Evolutionary conservation across 2,329 filamentous ascomycete genomes (phyloP).

Genomic region (Lecanosticta acicola): DNA sequence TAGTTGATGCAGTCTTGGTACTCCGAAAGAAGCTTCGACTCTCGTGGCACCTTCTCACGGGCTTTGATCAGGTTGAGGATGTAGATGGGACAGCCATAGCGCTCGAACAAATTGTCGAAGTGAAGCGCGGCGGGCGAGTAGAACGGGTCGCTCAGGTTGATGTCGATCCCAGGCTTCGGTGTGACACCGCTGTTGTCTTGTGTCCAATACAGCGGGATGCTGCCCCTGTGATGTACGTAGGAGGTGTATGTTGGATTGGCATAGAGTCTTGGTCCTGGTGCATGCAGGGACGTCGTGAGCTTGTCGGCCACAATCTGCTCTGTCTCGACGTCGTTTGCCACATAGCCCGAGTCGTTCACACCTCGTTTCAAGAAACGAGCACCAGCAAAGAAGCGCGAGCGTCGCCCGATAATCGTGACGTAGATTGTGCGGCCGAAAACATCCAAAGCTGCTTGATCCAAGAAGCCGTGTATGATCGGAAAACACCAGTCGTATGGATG

Average conservation of each 20-base stretch:
- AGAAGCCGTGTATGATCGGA: conserved; percentile 91
- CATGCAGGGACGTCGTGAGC: conserved; percentile 90
- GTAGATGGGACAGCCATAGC: conserved; percentile 89
- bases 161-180: conserved; percentile 90
- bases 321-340: conserved; percentile 97
- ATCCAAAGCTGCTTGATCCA: conserved; percentile 70
- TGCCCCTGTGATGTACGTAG: conserved; percentile 92
- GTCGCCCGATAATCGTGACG: conserved; percentile 86
- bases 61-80: conserved; percentile 83
- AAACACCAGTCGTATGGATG: conserved; percentile 94
- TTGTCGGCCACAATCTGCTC: conserved; percentile 97
- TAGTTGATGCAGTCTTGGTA: conserved; percentile 85
- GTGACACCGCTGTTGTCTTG: conserved; percentile 93
- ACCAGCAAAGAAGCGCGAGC: conserved; percentile 89
- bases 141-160: conserved; percentile 94
- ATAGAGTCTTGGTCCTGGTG: conserved; percentile 76
- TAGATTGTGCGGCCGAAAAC: conserved; percentile 86
- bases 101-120: conserved; percentile 88
- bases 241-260: conserved; percentile 90
- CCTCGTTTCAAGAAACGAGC: conserved; percentile 91
- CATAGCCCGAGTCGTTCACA: conserved; percentile 88
- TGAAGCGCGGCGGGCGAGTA: conserved; percentile 89
- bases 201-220: conserved; percentile 95
- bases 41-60: conserved; percentile 78
- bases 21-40: conserved; percentile 83